Conservation (phyloP, 805 yeast species). For the Saccharomycopsis capsularis region DNA sequence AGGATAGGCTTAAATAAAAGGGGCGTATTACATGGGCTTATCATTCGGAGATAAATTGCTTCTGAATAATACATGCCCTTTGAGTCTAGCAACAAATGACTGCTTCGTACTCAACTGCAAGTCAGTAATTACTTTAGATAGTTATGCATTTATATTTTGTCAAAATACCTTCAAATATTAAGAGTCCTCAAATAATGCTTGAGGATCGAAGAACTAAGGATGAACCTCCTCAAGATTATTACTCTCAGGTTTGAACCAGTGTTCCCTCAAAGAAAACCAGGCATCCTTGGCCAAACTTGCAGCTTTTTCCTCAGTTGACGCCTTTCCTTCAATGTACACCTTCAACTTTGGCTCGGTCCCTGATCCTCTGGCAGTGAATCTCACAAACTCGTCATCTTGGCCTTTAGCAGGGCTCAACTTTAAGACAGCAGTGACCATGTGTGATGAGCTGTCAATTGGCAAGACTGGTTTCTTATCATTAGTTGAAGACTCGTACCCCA, state of each 20-base stretch:
- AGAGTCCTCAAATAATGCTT: too few species aligned
- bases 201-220: background rate
- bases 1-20: too few species aligned
- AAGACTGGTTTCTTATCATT: slow-evolving; percentile 49
- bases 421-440: slow-evolving; percentile 75
- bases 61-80: too few species aligned
- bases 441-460: slow-evolving; percentile 67
- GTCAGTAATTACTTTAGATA: too few species aligned
- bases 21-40: too few species aligned
- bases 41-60: too few species aligned
- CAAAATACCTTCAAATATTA: too few species aligned
- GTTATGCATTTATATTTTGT: too few species aligned
- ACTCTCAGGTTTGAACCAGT: slow-evolving; percentile 47
- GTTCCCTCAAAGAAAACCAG: slow-evolving; percentile 52
- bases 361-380: slow-evolving; percentile 87
- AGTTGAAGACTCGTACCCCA: slow-evolving; percentile 72
- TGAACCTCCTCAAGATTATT: background rate
- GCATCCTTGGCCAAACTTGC: slow-evolving; percentile 46
- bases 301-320: slow-evolving; percentile 43
- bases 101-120: too few species aligned
- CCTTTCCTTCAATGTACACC: slow-evolving; percentile 77
- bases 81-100: too few species aligned
- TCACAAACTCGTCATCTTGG: slow-evolving; percentile 34
- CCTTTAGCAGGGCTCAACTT: slow-evolving; percentile 5
- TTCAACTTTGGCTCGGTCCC: slow-evolving; percentile 96